Evolutionary conservation across 2,329 filamentous ascomycete genomes (phyloP).

Genomic region (Fusarium tricinctum): DNA sequence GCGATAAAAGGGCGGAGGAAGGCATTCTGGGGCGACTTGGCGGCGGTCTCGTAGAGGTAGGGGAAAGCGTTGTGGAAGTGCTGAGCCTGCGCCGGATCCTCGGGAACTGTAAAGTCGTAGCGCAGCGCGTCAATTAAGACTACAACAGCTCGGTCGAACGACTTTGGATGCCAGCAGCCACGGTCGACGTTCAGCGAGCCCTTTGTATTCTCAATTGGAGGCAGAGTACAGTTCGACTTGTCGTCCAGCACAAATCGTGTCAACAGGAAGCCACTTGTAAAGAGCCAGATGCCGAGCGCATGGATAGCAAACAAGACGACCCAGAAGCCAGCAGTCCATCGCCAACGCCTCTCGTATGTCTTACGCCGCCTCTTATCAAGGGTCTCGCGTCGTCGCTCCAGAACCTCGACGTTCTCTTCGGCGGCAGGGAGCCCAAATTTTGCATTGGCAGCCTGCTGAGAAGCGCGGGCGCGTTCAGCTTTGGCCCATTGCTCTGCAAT

Average conservation of each 20-base stretch:
- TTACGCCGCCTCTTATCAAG: conserved; percentile 64
- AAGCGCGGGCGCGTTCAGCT: conserved; percentile 65
- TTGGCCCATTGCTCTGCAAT: conserved; percentile 68
- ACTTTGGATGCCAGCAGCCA: conserved; percentile 97
- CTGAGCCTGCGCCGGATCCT: conserved; percentile 58
- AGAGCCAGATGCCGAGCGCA: conserved; percentile 85
- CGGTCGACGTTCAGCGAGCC: conserved; percentile 63
- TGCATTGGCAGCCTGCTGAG: conserved; percentile 55
- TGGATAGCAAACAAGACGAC: conserved; percentile 80
- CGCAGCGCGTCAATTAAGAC: conserved; percentile 93
- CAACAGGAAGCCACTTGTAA: conserved; percentile 94
- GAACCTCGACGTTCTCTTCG: conserved; percentile 54
- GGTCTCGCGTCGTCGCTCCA: conserved; percentile 61
- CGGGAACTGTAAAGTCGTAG: conserved; percentile 95
- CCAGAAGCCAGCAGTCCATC: conserved; percentile 77
- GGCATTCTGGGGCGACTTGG: conserved; percentile 81
- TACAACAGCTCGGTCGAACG: conserved; percentile 91
- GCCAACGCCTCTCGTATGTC: conserved; percentile 67
- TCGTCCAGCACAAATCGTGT: conserved; percentile 85
- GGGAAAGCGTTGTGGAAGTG: conserved; percentile 89
- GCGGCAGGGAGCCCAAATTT: conserved; percentile 52
- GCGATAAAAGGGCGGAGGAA: conserved; percentile 96
- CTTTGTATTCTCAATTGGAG: conserved; percentile 71
- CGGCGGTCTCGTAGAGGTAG: conserved; percentile 85
- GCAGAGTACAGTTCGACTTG: conserved; percentile 76